Base-by-base conservation (phyloP, 2,329 filamentous ascomycete genomes). In the Aspergillus latus region DNA sequence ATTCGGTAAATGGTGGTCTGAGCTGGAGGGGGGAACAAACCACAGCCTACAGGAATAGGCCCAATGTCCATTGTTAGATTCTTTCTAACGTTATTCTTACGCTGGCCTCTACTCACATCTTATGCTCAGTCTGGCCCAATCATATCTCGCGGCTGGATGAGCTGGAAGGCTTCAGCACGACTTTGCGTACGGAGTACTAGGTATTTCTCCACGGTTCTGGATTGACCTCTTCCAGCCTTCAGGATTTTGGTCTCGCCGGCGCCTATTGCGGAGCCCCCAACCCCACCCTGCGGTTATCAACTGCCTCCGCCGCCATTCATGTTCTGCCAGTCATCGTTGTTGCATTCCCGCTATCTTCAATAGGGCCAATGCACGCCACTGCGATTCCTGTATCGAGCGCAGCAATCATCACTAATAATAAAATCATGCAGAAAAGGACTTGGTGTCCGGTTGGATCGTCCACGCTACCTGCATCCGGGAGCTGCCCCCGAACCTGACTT, bases 271-370 rank as follows among this genome's bases (percentile, higher is more conserved):
- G 60, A 61, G 57, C 52, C 51, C 39, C 57, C 43, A 52, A 61
- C 61, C 62, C 62, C 62, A 63, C 61, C 59, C 57, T 62, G 61
- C 61, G 60, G 61, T 61, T 64, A 64, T 64, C 59, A 61, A 56
- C 40, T 56, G 48, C 54, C 52, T 59, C 57, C 59, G 57, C 58
- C 51, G 51, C 55, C 58, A 40, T 57, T 56, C 48, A 54, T 52
- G 52, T 58, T 59, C 62, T 64, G 62, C 62, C 63, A 64, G 59
- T 64, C 59, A 64, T 65, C 43, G 52, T 49, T 51, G 57, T 50
- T 59, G 49, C 59, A 57, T 59, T 61, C 56, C 57, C 55, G 57
- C 60, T 64, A 63, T 64, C 60, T 47, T 61, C 54, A 62, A 63
- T 64, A 59, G 58, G 63, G 55, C 63, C 61, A 61, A 61, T 60